Evolutionary conservation across 441 rosid species (phyloP), one percentile per base, ranked within the genome.

Genomic region (Lepidium campestre): DNA sequence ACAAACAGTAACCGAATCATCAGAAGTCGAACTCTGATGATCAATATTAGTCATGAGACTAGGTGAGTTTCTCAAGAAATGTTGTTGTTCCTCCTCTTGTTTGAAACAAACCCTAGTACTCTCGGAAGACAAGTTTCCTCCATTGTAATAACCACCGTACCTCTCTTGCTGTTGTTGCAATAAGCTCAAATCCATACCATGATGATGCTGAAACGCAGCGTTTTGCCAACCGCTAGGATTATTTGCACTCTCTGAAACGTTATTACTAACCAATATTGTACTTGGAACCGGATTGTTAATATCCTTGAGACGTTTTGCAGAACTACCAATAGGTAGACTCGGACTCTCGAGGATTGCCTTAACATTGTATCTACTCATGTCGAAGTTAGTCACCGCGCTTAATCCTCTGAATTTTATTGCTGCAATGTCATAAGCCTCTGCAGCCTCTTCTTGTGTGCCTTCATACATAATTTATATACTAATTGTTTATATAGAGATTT

Each of bases 401-500:
- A 87, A 70, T 36, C 99, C 99, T 4, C 99, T 77, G 73, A 93
- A 93, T 69, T 91, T 93, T 59, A 93, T 91, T 22, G 99, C 97
- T 4, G 99, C 99, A 2, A 91, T 87, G 79, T 93, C 99, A 52
- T 93, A 93, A 4, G 97, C 99, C 73, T 93, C 97, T 7, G 97
- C 99, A 31, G 99, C 99, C 63, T 93, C 99, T 77, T 91, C 97
- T 75, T 93, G 95, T 0, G 99, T 91, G 67, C 96, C 97, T 93
- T n/a, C 34, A 72, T 90, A 15, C 34, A 72, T 4, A 22, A 23
- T 32, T 44, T 32, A 2, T 25, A 71, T 23, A n/a, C n/a, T n/a
- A 35, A n/a, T n/a, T 20, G 3, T 42, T 20, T 9, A 13, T 19
- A 31, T 22, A 41, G 10, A 10, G 5, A 13, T 42, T 18, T 36